These are phyloP conservation scores for Colletotrichum sp. DNA, from an alignment of 2,329 filamentous ascomycete genomes.

Conservation along the genomic window DNA sequence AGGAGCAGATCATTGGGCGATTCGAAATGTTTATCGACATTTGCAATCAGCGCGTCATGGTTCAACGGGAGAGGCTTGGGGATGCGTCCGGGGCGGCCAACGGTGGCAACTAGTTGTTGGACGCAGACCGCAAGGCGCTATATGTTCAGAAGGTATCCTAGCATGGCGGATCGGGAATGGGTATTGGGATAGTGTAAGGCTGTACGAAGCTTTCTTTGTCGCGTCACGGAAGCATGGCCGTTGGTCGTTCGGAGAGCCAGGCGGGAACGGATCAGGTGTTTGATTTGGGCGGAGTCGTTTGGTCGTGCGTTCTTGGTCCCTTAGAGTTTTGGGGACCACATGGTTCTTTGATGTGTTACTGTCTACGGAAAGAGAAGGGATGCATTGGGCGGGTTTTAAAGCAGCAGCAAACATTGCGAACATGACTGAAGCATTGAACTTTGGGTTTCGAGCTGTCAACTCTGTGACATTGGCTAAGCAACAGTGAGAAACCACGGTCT, in stretches of 20 bases:
- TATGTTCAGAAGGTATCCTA: neutral
- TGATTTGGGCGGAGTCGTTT: slow-evolving; percentile 14
- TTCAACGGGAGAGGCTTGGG: slow-evolving; percentile 60
- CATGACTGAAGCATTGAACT: slow-evolving; percentile 10
- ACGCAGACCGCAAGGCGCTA: neutral
- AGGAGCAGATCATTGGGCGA: slow-evolving; percentile 65
- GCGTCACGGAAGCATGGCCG: slow-evolving; percentile 14
- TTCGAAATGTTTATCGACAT: slow-evolving; percentile 76
- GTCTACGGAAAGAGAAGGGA: neutral
- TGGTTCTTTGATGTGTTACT: neutral
- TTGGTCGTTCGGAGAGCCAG: slow-evolving; percentile 4
- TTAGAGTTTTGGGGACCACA: slow-evolving; percentile 6
- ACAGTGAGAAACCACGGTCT: neutral
- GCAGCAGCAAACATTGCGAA: slow-evolving; percentile 17
- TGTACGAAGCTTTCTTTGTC: slow-evolving; percentile 18
- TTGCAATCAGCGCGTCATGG: slow-evolving; percentile 70
- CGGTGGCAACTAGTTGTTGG: neutral
- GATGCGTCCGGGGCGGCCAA: slow-evolving; percentile 6
- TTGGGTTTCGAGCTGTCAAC: neutral
- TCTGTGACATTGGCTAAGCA: neutral
- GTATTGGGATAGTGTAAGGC: neutral
- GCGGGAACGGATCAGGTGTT: slow-evolving; percentile 12
- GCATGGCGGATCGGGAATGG: slow-evolving; percentile 23
- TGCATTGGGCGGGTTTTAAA: slow-evolving; percentile 19
- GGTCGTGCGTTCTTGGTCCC: slow-evolving; percentile 1